These are phyloP conservation scores for Yueomyces sp. DNA, from an alignment of 1,139 yeast genomes.

Conservation along the genomic window DNA sequence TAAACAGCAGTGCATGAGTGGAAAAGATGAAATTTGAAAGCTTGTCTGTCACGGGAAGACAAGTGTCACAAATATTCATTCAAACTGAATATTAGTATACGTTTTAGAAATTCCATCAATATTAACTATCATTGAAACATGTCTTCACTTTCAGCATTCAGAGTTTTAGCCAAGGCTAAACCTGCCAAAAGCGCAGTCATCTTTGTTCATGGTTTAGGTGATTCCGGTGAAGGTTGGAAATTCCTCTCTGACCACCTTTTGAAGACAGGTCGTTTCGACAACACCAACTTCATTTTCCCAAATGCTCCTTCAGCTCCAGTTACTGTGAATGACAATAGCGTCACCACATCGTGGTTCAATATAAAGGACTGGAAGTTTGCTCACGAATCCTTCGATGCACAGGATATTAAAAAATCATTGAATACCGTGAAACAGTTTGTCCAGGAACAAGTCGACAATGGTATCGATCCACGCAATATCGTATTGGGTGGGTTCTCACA, in stretches of 20 bases:
- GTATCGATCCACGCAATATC: constrained; percentile 59
- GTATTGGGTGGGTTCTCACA: constrained; percentile 91
- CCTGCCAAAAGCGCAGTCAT: constrained; percentile 59
- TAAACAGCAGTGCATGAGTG: too few species aligned
- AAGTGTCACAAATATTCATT: too few species aligned
- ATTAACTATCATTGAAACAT: too few species aligned
- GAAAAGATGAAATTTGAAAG: too few species aligned
- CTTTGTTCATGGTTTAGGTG: constrained; percentile 86
- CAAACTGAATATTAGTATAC: too few species aligned
- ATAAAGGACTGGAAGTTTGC: constrained; percentile 40
- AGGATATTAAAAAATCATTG: constrained; percentile 51
- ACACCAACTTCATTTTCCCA: constrained; percentile 74
- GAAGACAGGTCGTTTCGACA: constrained; percentile 36
- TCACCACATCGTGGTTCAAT: constrained; percentile 87
- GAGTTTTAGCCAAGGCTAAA: constrained; percentile 24
- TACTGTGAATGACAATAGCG: constrained; percentile 51
- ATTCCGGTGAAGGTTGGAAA: constrained; percentile 80
- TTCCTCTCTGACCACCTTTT: constrained; percentile 48
- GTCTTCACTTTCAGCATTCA: constrained; percentile 8
- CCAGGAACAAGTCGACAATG: constrained; percentile 46
- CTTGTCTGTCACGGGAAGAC: too few species aligned
- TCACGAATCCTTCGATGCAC: constrained; percentile 43
- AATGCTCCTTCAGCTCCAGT: constrained; percentile 71
- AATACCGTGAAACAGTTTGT: constrained; percentile 41
- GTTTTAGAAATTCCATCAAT: too few species aligned